These are phyloP conservation scores for Penicillium chermesinum DNA, from an alignment of 495 filamentous ascomycete genomes.

Conservation along the genomic window DNA sequence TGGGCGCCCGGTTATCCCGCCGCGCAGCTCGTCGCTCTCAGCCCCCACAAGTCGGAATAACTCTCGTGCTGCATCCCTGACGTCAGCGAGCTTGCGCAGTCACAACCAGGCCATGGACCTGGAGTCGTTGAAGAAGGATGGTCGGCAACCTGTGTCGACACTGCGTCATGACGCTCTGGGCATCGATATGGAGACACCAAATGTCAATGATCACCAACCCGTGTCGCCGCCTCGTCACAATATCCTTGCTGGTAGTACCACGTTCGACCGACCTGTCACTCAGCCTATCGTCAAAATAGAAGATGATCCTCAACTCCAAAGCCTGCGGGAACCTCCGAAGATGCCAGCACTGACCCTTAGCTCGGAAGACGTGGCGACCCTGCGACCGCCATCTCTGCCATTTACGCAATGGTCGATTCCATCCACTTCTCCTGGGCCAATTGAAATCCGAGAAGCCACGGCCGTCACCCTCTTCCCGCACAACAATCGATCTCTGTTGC, in stretches of 20 bases:
- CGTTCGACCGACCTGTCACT: neutral
- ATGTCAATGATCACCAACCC: neutral
- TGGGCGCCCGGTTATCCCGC: conserved; percentile 54
- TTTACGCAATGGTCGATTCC: conserved; percentile 45
- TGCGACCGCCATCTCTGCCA: conserved; percentile 43
- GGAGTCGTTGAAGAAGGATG: conserved; percentile 21
- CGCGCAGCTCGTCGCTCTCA: conserved; percentile 60
- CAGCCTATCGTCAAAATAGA: neutral
- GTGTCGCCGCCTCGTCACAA: neutral
- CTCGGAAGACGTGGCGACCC: conserved; percentile 29
- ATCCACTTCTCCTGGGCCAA: conserved; percentile 45
- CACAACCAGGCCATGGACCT: conserved; percentile 46
- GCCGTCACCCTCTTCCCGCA: conserved; percentile 81
- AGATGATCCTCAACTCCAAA: conserved; percentile 1
- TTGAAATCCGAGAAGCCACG: conserved; percentile 67
- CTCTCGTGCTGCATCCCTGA: conserved; percentile 62
- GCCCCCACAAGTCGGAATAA: conserved; percentile 65
- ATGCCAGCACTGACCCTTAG: conserved; percentile 27
- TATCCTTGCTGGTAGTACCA: neutral
- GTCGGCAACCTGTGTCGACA: conserved; percentile 22
- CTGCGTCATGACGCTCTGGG: conserved; percentile 19
- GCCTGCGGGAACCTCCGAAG: conserved; percentile 14
- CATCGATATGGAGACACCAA: neutral
- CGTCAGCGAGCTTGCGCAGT: conserved; percentile 52
- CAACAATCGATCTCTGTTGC: conserved; percentile 74